Percentiles rank a stretch among this genome's conserved stretches.
Evolutionary conservation across 176 grass and related monocot species (phyloP).

Genomic region (Oryza meyeriana): DNA sequence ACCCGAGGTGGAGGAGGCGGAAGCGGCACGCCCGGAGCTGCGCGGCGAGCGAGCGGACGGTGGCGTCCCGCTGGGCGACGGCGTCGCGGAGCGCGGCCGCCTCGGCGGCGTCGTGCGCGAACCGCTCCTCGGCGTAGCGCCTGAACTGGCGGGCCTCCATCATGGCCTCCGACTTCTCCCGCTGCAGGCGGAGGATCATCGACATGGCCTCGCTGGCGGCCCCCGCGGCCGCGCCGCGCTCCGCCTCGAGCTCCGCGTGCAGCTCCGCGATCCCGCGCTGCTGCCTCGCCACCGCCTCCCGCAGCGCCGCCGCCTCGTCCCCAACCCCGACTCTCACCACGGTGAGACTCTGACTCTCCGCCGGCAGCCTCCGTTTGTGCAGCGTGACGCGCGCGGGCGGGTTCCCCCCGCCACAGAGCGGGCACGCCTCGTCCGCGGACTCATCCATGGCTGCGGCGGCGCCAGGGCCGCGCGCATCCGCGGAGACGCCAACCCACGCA

Average conservation of each 20-base stretch:
- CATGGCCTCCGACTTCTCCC: slow-evolving; percentile 75
- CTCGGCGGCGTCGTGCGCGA: slow-evolving; percentile 58
- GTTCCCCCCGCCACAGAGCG: slow-evolving; percentile 20
- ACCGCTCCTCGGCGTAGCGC: slow-evolving; percentile 63
- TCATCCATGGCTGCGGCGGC: neutral
- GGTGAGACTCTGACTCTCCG: neutral
- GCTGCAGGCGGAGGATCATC: slow-evolving; percentile 84
- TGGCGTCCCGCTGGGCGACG: slow-evolving; percentile 31
- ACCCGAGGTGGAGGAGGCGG: slow-evolving; percentile 44
- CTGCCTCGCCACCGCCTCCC: slow-evolving; percentile 39
- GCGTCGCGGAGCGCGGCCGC: slow-evolving; percentile 39
- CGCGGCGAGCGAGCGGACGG: slow-evolving; percentile 19
- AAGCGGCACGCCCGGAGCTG: slow-evolving; percentile 38
- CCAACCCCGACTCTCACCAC: neutral
- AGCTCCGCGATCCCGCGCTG: slow-evolving; percentile 31
- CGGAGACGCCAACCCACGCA: too few species aligned
- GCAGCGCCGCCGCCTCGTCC: slow-evolving; percentile 26
- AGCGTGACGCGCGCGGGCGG: slow-evolving; percentile 26
- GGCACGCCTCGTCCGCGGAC: slow-evolving; percentile 6
- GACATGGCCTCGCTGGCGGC: slow-evolving; percentile 74
- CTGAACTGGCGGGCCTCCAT: slow-evolving; percentile 78
- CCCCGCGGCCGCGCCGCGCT: slow-evolving; percentile 52
- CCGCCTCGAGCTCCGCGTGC: slow-evolving; percentile 64
- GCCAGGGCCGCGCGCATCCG: neutral
- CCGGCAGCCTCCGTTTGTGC: slow-evolving; percentile 8